These are phyloP conservation scores for Suillus weaverae DNA, from an alignment of 768 basidiomycete genomes.

Conservation along the genomic window DNA sequence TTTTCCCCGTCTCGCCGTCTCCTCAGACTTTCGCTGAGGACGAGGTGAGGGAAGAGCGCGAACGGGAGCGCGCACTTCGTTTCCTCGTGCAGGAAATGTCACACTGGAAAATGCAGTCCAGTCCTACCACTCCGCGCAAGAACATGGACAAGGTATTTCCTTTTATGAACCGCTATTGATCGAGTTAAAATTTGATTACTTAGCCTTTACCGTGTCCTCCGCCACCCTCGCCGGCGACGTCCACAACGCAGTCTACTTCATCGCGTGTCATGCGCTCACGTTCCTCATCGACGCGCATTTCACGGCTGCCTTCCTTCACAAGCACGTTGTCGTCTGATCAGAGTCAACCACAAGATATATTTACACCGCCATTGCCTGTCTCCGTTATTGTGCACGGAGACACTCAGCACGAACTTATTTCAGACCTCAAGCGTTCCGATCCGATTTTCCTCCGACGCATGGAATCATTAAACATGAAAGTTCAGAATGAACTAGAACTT, in stretches of 20 bases:
- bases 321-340: slow-evolving; percentile 35
- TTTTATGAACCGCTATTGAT: background rate
- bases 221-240: slow-evolving; percentile 29
- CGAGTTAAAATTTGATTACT: background rate
- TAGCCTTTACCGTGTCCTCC: slow-evolving; percentile 17
- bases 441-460: slow-evolving; percentile 6
- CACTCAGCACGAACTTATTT: slow-evolving; percentile 26
- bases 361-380: slow-evolving; percentile 26
- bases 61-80: slow-evolving; percentile 35
- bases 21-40: slow-evolving; percentile 9
- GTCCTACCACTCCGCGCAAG: slow-evolving; percentile 14
- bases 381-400: slow-evolving; percentile 33
- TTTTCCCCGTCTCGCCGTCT: slow-evolving; percentile 27
- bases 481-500: slow-evolving; percentile 17
- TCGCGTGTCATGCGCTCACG: slow-evolving; percentile 30
- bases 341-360: slow-evolving; percentile 27
- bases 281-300: slow-evolving; percentile 31
- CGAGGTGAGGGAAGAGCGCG: slow-evolving; percentile 25
- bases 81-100: slow-evolving; percentile 40
- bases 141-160: slow-evolving; percentile 9
- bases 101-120: slow-evolving; percentile 19
- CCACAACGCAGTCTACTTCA: slow-evolving; percentile 25
- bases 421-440: slow-evolving; percentile 13
- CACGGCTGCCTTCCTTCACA: slow-evolving; percentile 33
- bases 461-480: background rate